Evolutionary conservation across 192 early-diverging fungal species (phyloP).

Genomic region (Coemansia javaensis): DNA sequence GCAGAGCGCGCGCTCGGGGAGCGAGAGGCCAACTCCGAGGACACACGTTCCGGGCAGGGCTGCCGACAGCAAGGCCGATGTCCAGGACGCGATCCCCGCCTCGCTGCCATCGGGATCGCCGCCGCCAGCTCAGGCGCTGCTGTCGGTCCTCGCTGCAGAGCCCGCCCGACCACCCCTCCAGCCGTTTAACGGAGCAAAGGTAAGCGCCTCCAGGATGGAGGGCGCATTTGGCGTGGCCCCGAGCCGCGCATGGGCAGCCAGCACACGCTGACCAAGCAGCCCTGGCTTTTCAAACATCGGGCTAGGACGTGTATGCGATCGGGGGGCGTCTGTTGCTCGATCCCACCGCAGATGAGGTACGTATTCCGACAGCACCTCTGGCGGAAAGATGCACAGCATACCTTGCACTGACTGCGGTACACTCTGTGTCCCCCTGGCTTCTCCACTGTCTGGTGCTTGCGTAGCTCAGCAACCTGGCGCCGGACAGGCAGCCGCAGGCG

Average conservation of each 20-base stretch:
- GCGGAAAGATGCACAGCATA: background rate
- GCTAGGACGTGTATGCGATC: constrained; percentile 17
- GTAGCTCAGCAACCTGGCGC: constrained; percentile 4
- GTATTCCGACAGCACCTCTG: too few species aligned
- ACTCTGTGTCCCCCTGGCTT: too few species aligned
- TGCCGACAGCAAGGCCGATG: background rate
- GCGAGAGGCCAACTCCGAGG: too few species aligned
- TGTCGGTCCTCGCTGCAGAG: constrained; percentile 33
- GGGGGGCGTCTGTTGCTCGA: constrained; percentile 22
- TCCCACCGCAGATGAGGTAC: constrained; percentile 5
- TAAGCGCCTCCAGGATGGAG: too few species aligned
- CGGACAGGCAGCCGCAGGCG: constrained; percentile 1
- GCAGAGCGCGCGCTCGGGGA: background rate
- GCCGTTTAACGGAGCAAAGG: constrained; percentile 20
- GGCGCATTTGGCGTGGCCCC: too few species aligned
- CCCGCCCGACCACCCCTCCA: constrained; percentile 24
- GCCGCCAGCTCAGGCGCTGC: constrained; percentile 8
- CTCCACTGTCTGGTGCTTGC: background rate
- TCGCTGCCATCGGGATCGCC: background rate
- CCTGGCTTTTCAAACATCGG: background rate
- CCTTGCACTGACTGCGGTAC: too few species aligned
- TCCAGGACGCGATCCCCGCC: too few species aligned
- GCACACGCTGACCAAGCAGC: background rate
- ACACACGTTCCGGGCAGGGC: too few species aligned
- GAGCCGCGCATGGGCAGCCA: too few species aligned